Evolutionary conservation across 2,329 filamentous ascomycete genomes (phyloP).

Genomic region (Escovopsis sp.): DNA sequence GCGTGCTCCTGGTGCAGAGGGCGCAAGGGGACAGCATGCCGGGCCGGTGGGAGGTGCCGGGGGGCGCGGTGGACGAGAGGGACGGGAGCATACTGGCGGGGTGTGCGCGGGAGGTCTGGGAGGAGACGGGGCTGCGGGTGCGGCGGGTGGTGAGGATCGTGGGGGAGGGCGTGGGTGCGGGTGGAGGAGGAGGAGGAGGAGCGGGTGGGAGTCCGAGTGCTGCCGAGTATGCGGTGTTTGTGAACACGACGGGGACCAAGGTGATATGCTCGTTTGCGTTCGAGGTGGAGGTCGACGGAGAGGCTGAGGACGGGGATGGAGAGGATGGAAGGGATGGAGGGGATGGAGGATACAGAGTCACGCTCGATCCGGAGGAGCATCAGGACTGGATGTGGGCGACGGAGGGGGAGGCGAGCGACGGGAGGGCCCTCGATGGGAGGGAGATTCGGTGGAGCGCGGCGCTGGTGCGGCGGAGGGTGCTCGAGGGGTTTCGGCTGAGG

Average conservation of each 20-base stretch:
- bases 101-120: conserved; percentile 32
- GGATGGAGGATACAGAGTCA: conserved; percentile 9
- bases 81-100: conserved; percentile 28
- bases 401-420: conserved; percentile 20
- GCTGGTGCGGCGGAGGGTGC: conserved; percentile 13
- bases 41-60: conserved; percentile 32
- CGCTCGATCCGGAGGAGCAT: conserved; percentile 26
- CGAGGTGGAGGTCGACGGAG: conserved; percentile 18
- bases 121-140: conserved; percentile 29
- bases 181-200: conserved; percentile 6
- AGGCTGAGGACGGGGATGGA: neutral
- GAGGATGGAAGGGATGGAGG: too few species aligned
- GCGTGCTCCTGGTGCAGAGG: conserved; percentile 32
- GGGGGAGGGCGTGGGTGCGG: conserved; percentile 11
- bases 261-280: conserved; percentile 21
- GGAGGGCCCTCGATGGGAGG: conserved; percentile 12
- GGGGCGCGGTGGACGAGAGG: conserved; percentile 29
- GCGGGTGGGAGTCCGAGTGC: neutral
- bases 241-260: conserved; percentile 18
- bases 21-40: conserved; percentile 29
- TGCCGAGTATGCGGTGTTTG: conserved; percentile 15
- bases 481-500: conserved; percentile 17
- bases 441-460: conserved; percentile 18
- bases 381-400: conserved; percentile 24
- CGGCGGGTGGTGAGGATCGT: conserved; percentile 15